Evolutionary conservation across 1,284 basidiomycete species (phyloP), one percentile per base, ranked within the genome.

Genomic region (Anthracocystis panici-leucophaei): DNA sequence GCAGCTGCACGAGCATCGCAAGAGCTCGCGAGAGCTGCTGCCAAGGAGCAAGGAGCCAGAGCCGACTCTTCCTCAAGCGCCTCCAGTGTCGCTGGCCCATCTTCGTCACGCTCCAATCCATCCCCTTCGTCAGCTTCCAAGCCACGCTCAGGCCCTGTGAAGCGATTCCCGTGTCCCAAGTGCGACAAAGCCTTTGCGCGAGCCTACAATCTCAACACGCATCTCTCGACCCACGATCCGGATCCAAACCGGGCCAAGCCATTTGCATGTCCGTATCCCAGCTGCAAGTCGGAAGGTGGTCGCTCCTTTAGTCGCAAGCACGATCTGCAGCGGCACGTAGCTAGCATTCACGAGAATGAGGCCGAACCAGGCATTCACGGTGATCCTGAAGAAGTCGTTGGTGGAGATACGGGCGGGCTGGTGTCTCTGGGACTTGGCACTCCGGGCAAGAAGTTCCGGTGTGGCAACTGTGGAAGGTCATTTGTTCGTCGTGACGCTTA

Each of bases 161-260:
- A 84, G 57, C 73, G 79, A 1, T 83, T 82, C 59, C 77, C 77
- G 42, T 84, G 82, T 55, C 72, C 75, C 38, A 79, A 78, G 44
- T 84, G 82, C 61, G 75, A 79, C 25, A 78, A 80, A 91, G 93
- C 92, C 0, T 95, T 95, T 79, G 93, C 93, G 21, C 88, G 93
- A n/a, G 92, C 92, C 0, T 95, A 92, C 86, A 95, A 95, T 79
- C 86, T 95, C 63, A 94, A 94, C 87, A 95, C 93, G 0, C 93
- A 95, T 85, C 90, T 93, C 88, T 91, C 91, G 6, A 95, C 93
- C 2, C 93, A 95, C 85, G 92, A 94, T 82, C 93, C 93, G 20
- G 81, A 84, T 33, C 81, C 81, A 44, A 91, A 92, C 85, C 89
- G 93, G 59, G 87, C 91, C 51, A 95, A 95, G 87, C 92, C 93